phyloP scores from a whole-genome alignment of 2,329 filamentous ascomycete species.

The Exserohilum turcica region DNA sequence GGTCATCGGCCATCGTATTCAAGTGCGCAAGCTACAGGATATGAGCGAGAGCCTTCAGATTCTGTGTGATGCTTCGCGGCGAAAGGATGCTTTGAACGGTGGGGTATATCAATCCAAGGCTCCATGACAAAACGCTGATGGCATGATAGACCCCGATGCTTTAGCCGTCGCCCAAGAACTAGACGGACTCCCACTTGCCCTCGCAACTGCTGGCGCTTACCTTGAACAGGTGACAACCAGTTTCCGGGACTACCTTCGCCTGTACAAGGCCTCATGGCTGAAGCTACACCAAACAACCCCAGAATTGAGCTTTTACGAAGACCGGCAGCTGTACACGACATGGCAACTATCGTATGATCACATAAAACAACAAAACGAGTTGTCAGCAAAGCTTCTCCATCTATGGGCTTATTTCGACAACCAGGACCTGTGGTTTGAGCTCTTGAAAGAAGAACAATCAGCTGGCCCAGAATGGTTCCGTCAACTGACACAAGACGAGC shows the following conservation, averaged over 20 bases:
- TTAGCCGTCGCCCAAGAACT: constrained; percentile 17
- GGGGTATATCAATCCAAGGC: not conserved
- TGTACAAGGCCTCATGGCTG: constrained; percentile 41
- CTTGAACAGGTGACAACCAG: constrained; percentile 21
- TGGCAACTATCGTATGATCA: constrained; percentile 13
- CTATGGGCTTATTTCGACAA: constrained; percentile 31
- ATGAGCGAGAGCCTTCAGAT: constrained; percentile 15
- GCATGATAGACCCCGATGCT: constrained; percentile 37
- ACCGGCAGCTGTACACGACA: constrained; percentile 25
- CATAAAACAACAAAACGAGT: constrained; percentile 7
- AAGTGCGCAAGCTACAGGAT: constrained; percentile 5
- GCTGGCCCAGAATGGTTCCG: constrained; percentile 25
- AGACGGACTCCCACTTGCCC: constrained; percentile 12
- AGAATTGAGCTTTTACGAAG: constrained; percentile 20
- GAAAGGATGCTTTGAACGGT: not conserved
- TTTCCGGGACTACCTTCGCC: constrained; percentile 31
- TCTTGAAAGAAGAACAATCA: constrained; percentile 37
- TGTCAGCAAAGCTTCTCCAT: constrained; percentile 9
- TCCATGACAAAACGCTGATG: not conserved
- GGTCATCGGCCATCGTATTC: constrained; percentile 3
- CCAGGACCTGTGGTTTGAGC: constrained; percentile 54
- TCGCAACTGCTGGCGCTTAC: constrained; percentile 12
- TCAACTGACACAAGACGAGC: constrained; percentile 29
- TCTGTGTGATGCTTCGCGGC: constrained; percentile 5
- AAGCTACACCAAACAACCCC: constrained; percentile 23